A percentile compares a stretch with the other conserved stretches of the same genome.
Evolutionary conservation across 306 rosid species (phyloP).

Genomic region (Prunus davidiana): DNA sequence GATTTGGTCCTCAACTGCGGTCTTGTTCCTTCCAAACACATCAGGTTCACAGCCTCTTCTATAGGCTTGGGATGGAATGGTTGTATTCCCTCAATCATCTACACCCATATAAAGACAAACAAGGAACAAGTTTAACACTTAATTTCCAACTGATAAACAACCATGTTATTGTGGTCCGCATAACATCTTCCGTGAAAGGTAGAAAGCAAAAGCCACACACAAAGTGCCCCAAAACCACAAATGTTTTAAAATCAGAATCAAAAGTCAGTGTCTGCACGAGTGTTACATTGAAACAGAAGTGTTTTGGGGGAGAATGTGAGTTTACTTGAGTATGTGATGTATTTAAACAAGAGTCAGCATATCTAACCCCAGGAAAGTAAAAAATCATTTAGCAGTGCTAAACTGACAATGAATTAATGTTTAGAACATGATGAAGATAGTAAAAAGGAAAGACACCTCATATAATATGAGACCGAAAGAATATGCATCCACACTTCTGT

Average conservation of each 20-base stretch:
- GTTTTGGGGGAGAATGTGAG: not conserved
- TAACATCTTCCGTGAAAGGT: not conserved
- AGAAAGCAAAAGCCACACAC: not conserved
- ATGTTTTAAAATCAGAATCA: not conserved
- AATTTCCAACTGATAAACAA: conserved; percentile 8
- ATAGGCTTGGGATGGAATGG: conserved; percentile 65
- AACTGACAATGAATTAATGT: conserved; percentile 16
- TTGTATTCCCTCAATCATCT: conserved; percentile 90
- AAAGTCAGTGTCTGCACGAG: not conserved
- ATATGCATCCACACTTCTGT: conserved; percentile 81
- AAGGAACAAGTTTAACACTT: not conserved
- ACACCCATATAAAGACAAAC: conserved; percentile 10
- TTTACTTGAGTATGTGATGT: not conserved
- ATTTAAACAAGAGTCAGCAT: not conserved
- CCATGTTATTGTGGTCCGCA: not conserved
- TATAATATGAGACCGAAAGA: conserved; percentile 85
- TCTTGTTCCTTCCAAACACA: conserved; percentile 79
- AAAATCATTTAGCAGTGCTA: not conserved
- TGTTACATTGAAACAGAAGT: not conserved
- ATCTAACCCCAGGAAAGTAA: conserved; percentile 13
- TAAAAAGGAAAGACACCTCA: conserved; percentile 55
- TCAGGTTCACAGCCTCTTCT: conserved; percentile 60
- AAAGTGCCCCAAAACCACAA: conserved; percentile 1
- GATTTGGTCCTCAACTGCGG: conserved; percentile 75
- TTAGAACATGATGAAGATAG: not conserved